Conservation (phyloP, 2,329 filamentous ascomycete genomes). For the Akanthomyces lecanii region DNA sequence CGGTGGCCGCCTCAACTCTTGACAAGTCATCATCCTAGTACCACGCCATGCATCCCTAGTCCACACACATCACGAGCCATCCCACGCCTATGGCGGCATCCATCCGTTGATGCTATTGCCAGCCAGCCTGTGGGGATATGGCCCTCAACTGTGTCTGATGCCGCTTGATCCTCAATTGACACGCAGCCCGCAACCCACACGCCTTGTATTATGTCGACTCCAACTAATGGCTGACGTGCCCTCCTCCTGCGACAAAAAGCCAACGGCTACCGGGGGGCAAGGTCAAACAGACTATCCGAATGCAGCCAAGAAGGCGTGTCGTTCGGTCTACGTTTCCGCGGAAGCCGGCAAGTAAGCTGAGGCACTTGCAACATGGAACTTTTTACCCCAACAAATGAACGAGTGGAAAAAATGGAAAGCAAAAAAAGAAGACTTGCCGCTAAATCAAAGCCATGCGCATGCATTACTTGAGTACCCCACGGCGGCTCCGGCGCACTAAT, state of each 20-base stretch:
- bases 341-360: constrained; percentile 10
- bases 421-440: background rate
- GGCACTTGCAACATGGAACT: background rate
- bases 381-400: background rate
- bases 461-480: background rate
- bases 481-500: background rate
- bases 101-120: background rate
- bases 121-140: background rate
- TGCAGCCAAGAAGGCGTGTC: background rate
- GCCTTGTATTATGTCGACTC: background rate
- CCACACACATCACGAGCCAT: constrained; percentile 3
- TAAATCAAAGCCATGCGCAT: background rate
- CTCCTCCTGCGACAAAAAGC: too few species aligned
- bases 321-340: constrained; percentile 1
- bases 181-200: background rate
- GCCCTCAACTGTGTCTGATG: background rate
- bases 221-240: background rate
- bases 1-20: constrained; percentile 1
- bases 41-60: background rate
- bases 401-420: background rate
- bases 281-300: background rate
- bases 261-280: background rate
- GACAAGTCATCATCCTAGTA: constrained; percentile 3
- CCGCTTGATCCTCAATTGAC: background rate
- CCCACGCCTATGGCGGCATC: background rate